Base-by-base conservation (phyloP, 1,284 basidiomycete genomes). In the Trametes pubescens region DNA sequence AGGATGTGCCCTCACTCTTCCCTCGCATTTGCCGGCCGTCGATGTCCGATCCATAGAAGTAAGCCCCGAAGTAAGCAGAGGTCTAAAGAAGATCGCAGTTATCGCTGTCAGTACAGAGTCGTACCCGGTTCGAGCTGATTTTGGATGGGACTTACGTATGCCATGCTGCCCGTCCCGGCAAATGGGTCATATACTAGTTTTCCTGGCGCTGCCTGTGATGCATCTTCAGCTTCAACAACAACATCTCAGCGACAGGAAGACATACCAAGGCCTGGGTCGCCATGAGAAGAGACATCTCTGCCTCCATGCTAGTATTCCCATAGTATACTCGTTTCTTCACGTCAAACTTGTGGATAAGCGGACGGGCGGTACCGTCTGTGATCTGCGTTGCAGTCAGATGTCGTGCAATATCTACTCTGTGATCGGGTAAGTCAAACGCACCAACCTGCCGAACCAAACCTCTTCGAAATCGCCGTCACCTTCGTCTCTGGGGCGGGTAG, bases 241-340 rank as follows among this genome's bases (percentile, higher is more conserved):
- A 52, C 11, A 21, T 22, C 3, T 7, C 16, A 35, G 13, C 18
- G 16, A 1, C 5, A 10, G 11, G 11, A 37, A 6, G 37, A 8
- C 37, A 7, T 54, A 64, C 95, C 72, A 97, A 80, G 0, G 96
- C 91, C 78, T 99, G 98, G 70, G 96, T 96, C 8, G 96, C 96
- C 95, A 99, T 98, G 40, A 99, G 77, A 48, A 99, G 80, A 1
- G 94, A 96, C 67, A 98, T 92, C 74, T 98, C 95, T 0, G 96
- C 89, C 72, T 99, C 96, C 98, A 99, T 99, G 70, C 93, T 94
- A 0, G 98, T 99, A 71, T 98, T 99, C 10, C 98, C 97, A 74
- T 90, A 99, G 75, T 95, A 98, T 16, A 82, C 81, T 8, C 98
- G 86, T 73, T 95, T 94, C 77, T 98, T 99, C 60, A 99, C 91